Conservation (phyloP, 2,329 filamentous ascomycete genomes). For the Aspergillus terreus region DNA sequence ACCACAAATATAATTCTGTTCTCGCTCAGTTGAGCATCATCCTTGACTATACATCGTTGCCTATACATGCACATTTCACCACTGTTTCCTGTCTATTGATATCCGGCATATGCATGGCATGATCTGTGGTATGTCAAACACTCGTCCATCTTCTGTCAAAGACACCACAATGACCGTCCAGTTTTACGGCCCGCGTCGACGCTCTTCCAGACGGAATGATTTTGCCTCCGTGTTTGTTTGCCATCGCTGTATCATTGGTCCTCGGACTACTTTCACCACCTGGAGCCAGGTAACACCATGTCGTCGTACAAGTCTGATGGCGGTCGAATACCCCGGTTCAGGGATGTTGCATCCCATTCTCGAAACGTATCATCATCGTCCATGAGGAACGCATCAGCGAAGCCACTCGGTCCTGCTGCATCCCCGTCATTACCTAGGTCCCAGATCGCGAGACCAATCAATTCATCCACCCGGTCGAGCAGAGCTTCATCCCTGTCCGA, state of each 20-base stretch:
- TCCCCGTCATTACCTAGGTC: constrained; percentile 20
- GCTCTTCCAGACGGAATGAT: constrained; percentile 26
- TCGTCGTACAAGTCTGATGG: constrained; percentile 32
- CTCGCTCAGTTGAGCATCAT: too few relatives aligned
- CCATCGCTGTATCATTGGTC: constrained; percentile 23
- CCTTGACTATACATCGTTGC: too few relatives aligned
- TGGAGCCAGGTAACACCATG: constrained; percentile 31
- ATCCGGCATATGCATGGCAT: too few relatives aligned
- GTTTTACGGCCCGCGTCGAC: constrained; percentile 1
- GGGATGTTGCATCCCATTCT: constrained; percentile 20
- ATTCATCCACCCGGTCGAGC: constrained; percentile 18
- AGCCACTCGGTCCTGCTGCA: constrained; percentile 13
- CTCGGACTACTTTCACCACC: constrained; percentile 22
- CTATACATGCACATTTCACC: too few relatives aligned
- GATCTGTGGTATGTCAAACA: not conserved
- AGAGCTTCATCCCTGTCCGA: constrained; percentile 28
- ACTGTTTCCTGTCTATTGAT: too few relatives aligned
- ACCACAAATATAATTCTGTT: too few relatives aligned
- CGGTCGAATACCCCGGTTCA: constrained; percentile 27
- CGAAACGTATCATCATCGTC: constrained; percentile 23
- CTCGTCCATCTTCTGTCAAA: not conserved
- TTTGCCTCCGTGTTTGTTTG: constrained; percentile 20
- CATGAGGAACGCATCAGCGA: constrained; percentile 18
- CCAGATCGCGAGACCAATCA: constrained; percentile 24
- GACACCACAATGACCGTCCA: not conserved